Conservation (phyloP, 2,329 filamentous ascomycete species). For the Neofusicoccum parvum region DNA sequence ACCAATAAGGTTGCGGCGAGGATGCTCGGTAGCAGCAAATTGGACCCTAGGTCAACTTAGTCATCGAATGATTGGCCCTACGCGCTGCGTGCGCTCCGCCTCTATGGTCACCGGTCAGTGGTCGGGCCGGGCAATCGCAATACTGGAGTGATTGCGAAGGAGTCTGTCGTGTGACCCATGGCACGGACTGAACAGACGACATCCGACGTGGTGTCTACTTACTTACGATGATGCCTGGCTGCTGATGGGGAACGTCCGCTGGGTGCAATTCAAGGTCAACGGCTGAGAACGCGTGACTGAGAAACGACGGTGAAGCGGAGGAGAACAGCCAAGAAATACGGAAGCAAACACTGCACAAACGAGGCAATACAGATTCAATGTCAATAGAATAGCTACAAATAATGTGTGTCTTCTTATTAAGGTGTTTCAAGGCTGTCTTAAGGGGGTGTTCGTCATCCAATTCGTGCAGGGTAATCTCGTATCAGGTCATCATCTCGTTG, state of each 20-base stretch:
- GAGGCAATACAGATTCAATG: slow-evolving; percentile 10
- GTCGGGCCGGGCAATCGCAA: slow-evolving; percentile 14
- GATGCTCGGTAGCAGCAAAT: not conserved
- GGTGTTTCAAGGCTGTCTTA: slow-evolving; percentile 15
- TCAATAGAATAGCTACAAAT: slow-evolving; percentile 7
- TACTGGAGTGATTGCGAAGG: slow-evolving; percentile 16
- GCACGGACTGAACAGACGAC: slow-evolving; percentile 6
- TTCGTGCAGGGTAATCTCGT: slow-evolving; percentile 11
- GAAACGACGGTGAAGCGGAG: not conserved
- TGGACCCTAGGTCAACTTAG: slow-evolving; percentile 10
- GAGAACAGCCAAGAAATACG: not conserved
- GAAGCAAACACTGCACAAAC: not conserved
- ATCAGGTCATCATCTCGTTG: slow-evolving; percentile 6
- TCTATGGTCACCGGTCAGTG: slow-evolving; percentile 9
- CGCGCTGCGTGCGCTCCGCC: not conserved
- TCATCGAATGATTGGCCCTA: slow-evolving; percentile 9
- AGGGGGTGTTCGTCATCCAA: slow-evolving; percentile 8
- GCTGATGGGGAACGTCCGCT: not conserved
- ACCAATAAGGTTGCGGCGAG: slow-evolving; percentile 1
- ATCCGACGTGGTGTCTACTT: not conserved
- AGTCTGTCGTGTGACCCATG: slow-evolving; percentile 9
- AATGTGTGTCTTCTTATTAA: slow-evolving; percentile 11
- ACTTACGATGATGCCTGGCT: not conserved
- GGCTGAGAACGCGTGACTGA: too few relatives aligned
- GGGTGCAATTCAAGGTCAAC: not conserved